Percentiles rank a stretch among this genome's conserved stretches.
Conservation (phyloP, 306 rosid species). For the Castanea crenata region DNA sequence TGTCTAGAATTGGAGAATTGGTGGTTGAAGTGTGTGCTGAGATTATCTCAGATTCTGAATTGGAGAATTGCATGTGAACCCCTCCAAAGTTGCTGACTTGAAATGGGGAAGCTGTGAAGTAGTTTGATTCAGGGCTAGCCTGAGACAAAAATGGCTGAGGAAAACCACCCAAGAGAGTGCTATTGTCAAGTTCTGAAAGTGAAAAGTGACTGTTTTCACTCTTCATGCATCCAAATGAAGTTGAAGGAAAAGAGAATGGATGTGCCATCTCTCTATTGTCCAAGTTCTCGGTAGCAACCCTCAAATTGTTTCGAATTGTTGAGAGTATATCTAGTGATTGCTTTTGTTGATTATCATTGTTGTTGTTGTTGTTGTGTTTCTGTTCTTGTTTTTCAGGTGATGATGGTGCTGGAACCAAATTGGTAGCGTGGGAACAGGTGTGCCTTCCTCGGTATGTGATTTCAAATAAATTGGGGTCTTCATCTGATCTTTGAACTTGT, state of each 20-base stretch:
- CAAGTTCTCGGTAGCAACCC: conserved; percentile 31
- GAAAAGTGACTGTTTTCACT: conserved; percentile 27
- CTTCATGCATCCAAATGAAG: conserved; percentile 39
- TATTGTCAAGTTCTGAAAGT: conserved; percentile 31
- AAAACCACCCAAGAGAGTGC: conserved; percentile 34
- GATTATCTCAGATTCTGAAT: conserved; percentile 60
- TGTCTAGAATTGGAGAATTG: conserved; percentile 58
- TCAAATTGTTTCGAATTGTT: conserved; percentile 20
- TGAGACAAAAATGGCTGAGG: conserved; percentile 46
- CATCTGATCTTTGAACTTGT: conserved; percentile 96
- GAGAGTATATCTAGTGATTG: conserved; percentile 26
- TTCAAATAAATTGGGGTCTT: conserved; percentile 68
- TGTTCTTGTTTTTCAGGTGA: conserved; percentile 62
- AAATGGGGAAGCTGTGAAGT: conserved; percentile 36
- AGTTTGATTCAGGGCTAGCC: conserved; percentile 40
- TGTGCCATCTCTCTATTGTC: conserved; percentile 38
- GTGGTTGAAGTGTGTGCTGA: conserved; percentile 61
- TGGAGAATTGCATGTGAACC: conserved; percentile 16
- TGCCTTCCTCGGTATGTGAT: conserved; percentile 81
- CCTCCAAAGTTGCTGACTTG: conserved; percentile 38
- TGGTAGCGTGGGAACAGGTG: conserved; percentile 64
- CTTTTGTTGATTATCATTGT: conserved; percentile 13
- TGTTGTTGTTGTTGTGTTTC: conserved; percentile 18
- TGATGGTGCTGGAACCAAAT: conserved; percentile 38
- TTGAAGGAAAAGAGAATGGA: conserved; percentile 61